Conservation (phyloP, 441 rosid genomes). For the Aquilaria agallochum region DNA sequence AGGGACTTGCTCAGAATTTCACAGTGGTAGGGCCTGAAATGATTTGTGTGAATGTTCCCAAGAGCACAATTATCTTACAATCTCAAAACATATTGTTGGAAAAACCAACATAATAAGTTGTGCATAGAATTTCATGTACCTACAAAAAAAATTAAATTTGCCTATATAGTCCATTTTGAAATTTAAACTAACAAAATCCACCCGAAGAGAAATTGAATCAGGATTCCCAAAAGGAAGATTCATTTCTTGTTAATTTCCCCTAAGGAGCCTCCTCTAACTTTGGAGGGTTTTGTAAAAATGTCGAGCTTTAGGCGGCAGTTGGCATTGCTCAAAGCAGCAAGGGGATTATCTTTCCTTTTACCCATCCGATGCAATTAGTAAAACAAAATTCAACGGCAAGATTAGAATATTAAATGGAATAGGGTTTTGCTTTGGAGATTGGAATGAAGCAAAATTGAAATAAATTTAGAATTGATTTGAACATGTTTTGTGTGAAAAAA, state of each 20-base stretch:
- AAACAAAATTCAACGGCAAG: neutral
- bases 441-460: no score
- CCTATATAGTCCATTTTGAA: conserved; percentile 60
- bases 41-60: no score
- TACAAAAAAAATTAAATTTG: conserved; percentile 35
- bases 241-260: conserved; percentile 46
- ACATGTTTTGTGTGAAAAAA: no score
- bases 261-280: conserved; percentile 20
- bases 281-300: conserved; percentile 97
- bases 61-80: no score
- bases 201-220: conserved; percentile 96
- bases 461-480: no score
- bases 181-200: conserved; percentile 52
- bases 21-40: conserved; percentile 46
- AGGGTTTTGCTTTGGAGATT: no score
- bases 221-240: conserved; percentile 71
- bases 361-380: conserved; percentile 47
- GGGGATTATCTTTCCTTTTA: conserved; percentile 87
- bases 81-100: no score
- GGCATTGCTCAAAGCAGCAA: conserved; percentile 70
- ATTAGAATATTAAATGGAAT: no score
- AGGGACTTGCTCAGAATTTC: conserved; percentile 59
- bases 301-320: conserved; percentile 95
- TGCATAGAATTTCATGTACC: conserved; percentile 40
- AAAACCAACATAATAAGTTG: conserved; percentile 20